Evolutionary conservation across 331 rosid genomes (phyloP), one percentile per base, ranked within the genome.

Genomic region (Spiraea crenata): DNA sequence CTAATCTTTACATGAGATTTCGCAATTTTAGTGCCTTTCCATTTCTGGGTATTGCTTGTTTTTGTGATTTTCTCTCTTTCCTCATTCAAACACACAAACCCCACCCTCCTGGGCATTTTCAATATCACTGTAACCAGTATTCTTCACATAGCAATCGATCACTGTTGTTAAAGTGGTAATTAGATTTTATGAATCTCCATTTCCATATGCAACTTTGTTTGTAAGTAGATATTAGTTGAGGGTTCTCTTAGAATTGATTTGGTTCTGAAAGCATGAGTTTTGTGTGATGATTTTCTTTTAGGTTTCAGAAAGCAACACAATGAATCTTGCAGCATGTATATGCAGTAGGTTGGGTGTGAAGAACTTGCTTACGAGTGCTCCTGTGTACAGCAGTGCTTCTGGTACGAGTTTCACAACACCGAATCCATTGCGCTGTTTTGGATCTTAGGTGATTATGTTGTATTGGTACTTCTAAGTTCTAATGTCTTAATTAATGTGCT

Each of bases 261-360:
- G 65, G 46, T 60, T 15, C 8, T 57, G 46, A 60, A 3, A 35
- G 46, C 46, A 4, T 1, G 5, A 57, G 63, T 57, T 2, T 13
- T 13, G 3, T 66, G 48, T 73, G 55, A 37, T 65, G 37, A 25
- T 70, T 51, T 52, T 20, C 63, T 48, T 58, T 65, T 69, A 64
- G 79, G 70, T 61, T 55, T 25, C 31, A 55, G 68, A 60, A 76
- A 72, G 52, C 69, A 64, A 15, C 69, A 76, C 14, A 41, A 88
- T 92, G 88, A 93, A 87, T 80, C 76, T 88, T 56, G 80, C 83
- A 13, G 77, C 92, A n/a, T 75, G 92, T 3, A 47, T 88, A 63
- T 85, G 89, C 80, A 82, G 83, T 76, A 86, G 97, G 76, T 63
- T 93, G 81, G 83, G 73, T 80, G 66, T 90, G 66, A 88, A 81